phyloP scores from a whole-genome alignment of 1,139 yeast species.

The Magnusiomyces fungicola region DNA sequence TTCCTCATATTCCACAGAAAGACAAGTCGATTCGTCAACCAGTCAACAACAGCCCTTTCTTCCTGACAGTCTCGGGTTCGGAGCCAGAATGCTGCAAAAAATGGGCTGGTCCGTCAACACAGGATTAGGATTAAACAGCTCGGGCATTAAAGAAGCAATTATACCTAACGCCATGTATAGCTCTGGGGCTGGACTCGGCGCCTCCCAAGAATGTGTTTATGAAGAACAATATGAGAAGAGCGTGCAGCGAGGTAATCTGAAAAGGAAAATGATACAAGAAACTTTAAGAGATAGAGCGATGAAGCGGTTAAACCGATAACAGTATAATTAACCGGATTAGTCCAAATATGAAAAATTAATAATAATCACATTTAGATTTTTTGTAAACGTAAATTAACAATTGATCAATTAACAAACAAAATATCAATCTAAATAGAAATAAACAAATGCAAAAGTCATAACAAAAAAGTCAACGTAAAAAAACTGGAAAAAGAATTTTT shows the following conservation, averaged over 20 bases:
- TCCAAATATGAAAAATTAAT: too few species aligned
- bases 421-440: too few species aligned
- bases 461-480: too few species aligned
- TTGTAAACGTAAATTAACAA: too few species aligned
- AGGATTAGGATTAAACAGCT: background rate
- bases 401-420: too few species aligned
- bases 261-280: background rate
- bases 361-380: too few species aligned
- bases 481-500: background rate
- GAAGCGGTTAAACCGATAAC: background rate
- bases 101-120: constrained; percentile 5
- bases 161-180: background rate
- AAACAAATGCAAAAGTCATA: too few species aligned
- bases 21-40: too few species aligned
- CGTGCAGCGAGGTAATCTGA: background rate
- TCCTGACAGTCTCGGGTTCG: background rate
- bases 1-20: too few species aligned
- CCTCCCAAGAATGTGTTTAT: background rate
- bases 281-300: background rate
- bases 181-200: constrained; percentile 3
- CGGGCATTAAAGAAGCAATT: constrained; percentile 1
- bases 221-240: background rate
- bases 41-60: too few species aligned
- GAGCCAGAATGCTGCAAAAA: constrained; percentile 3
- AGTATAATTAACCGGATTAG: too few species aligned